phyloP scores from a whole-genome alignment of 345 rosid genomes.

The Heritiera fomes region DNA sequence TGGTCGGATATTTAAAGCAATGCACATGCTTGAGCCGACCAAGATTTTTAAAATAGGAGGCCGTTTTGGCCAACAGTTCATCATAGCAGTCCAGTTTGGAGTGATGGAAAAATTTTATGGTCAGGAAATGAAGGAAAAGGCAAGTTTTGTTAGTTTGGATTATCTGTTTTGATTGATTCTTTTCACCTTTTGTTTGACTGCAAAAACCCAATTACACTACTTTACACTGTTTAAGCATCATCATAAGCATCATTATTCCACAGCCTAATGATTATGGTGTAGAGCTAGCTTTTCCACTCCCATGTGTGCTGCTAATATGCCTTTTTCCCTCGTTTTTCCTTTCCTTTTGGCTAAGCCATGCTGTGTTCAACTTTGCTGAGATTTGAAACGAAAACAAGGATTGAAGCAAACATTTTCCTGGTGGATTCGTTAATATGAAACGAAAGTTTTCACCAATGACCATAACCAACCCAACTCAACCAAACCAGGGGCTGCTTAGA shows the following conservation, averaged over 20 bases:
- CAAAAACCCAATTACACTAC: conserved; percentile 13
- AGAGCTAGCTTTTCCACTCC: background rate
- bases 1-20: background rate
- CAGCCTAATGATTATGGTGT: conserved; percentile 25
- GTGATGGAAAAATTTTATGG: conserved; percentile 21
- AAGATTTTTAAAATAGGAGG: background rate
- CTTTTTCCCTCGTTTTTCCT: background rate
- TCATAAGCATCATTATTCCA: conserved; percentile 25
- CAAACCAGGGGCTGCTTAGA: background rate
- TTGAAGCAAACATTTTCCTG: background rate
- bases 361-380: too few species aligned
- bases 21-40: conserved; percentile 30
- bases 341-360: conserved; percentile 11
- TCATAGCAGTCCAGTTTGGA: conserved; percentile 1
- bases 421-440: background rate
- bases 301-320: background rate
- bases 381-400: background rate
- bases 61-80: conserved; percentile 20
- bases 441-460: background rate
- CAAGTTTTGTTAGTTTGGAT: conserved; percentile 15
- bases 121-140: conserved; percentile 13
- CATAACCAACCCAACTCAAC: background rate
- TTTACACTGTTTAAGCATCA: conserved; percentile 29
- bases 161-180: conserved; percentile 17
- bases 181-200: conserved; percentile 24